These are phyloP conservation scores for Barnettozyma hawaiiensis DNA, from an alignment of 1,139 yeast species.

Conservation along the genomic window DNA sequence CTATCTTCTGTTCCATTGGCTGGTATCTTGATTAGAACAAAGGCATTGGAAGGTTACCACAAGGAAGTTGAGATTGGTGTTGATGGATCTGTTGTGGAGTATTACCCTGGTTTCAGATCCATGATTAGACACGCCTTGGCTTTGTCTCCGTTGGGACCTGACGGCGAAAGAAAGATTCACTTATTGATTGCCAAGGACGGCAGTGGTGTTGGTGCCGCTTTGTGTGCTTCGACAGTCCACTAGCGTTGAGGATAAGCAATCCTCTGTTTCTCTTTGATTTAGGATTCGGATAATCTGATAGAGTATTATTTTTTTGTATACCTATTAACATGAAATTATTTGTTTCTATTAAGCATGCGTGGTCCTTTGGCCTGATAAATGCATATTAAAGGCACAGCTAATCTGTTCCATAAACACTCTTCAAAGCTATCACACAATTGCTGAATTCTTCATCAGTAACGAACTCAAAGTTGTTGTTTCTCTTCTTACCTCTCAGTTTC, in stretches of 20 bases:
- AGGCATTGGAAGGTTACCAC: conserved; percentile 49
- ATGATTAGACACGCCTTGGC: conserved; percentile 70
- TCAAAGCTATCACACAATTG: not conserved
- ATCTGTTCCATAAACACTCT: not conserved
- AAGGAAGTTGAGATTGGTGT: conserved; percentile 84
- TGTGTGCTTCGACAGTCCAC: conserved; percentile 50
- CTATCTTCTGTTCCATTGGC: conserved; percentile 85
- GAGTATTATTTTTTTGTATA: not conserved
- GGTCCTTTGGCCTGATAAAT: too few relatives aligned
- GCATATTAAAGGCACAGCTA: too few relatives aligned
- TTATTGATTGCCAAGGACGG: conserved; percentile 87
- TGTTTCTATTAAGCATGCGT: too few relatives aligned
- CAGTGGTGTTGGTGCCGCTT: conserved; percentile 93
- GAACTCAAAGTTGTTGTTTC: not conserved
- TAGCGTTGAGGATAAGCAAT: too few relatives aligned
- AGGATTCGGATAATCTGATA: not conserved
- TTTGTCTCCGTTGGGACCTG: conserved; percentile 61
- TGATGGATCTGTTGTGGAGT: conserved; percentile 90
- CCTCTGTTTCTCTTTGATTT: not conserved
- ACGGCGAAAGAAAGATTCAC: conserved; percentile 61
- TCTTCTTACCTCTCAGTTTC: conserved; percentile 1
- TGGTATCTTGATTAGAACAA: conserved; percentile 57
- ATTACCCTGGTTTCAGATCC: conserved; percentile 82
- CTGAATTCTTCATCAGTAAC: not conserved
- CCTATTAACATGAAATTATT: too few relatives aligned